A percentile compares a stretch with the other conserved stretches of the same genome.
Evolutionary conservation across 768 basidiomycete species (phyloP).

Genomic region (Mycena haematopus): DNA sequence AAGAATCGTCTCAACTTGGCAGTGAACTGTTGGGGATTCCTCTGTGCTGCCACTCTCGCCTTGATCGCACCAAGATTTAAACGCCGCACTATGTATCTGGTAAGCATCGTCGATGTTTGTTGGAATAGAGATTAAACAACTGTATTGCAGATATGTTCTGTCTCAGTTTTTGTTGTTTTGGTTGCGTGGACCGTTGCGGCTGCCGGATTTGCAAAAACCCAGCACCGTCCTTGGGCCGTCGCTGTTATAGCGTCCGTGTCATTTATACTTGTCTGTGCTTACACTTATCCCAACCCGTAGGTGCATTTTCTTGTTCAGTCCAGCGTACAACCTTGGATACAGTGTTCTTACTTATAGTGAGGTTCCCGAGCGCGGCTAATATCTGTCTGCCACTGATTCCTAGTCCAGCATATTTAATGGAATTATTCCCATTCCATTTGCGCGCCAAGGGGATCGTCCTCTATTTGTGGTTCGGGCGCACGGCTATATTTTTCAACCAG

Average conservation of each 20-base stretch:
- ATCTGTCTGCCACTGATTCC: no score
- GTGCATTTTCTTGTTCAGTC: slow-evolving; percentile 15
- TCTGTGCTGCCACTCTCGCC: slow-evolving; percentile 6
- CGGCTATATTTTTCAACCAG: slow-evolving; percentile 6
- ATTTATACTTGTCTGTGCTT: no score
- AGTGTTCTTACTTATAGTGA: slow-evolving; percentile 11
- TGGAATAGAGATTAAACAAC: no score
- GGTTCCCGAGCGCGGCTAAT: not conserved
- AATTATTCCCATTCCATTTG: slow-evolving; percentile 6
- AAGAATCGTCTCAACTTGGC: slow-evolving; percentile 15
- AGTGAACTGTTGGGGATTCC: slow-evolving; percentile 1
- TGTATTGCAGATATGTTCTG: not conserved
- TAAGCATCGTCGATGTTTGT: no score
- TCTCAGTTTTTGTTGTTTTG: no score
- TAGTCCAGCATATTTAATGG: slow-evolving; percentile 14
- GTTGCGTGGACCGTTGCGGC: no score
- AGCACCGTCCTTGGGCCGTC: no score
- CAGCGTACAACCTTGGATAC: slow-evolving; percentile 5
- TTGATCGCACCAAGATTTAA: slow-evolving; percentile 11
- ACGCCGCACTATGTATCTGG: slow-evolving; percentile 15
- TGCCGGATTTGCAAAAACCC: no score
- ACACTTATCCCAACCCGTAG: not conserved
- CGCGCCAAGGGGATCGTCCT: slow-evolving; percentile 9
- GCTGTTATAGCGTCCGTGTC: no score
- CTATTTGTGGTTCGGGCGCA: not conserved